phyloP scores from a whole-genome alignment of 2,329 filamentous ascomycete genomes.

The Hymenoscyphus albidus region DNA sequence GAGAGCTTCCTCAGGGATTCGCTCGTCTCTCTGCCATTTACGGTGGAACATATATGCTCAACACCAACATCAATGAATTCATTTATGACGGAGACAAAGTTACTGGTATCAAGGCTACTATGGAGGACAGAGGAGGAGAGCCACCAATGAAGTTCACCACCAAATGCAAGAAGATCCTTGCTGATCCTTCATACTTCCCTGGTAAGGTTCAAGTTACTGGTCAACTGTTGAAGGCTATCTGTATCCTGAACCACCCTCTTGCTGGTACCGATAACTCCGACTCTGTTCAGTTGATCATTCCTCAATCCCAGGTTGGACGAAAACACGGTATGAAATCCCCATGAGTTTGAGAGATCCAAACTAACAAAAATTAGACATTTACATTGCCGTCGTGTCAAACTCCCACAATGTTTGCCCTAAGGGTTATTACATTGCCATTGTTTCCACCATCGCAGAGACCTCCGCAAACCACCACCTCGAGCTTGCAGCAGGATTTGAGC shows the following conservation, averaged over 20 bases:
- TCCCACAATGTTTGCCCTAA: slow-evolving; percentile 98
- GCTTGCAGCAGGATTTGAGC: slow-evolving; percentile 85
- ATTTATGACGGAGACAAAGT: slow-evolving; percentile 81
- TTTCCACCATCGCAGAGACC: slow-evolving; percentile 93
- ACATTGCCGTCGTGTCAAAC: slow-evolving; percentile 91
- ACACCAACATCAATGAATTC: slow-evolving; percentile 89
- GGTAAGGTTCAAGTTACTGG: slow-evolving; percentile 82
- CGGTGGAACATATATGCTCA: slow-evolving; percentile 98
- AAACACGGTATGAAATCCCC: slow-evolving; percentile 69
- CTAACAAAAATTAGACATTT: slow-evolving; percentile 64
- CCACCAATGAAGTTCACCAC: slow-evolving; percentile 87
- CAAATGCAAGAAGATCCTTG: slow-evolving; percentile 92
- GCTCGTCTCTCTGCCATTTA: slow-evolving; percentile 97
- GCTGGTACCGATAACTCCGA: slow-evolving; percentile 85
- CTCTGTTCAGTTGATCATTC: slow-evolving; percentile 93
- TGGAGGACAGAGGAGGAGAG: slow-evolving; percentile 76
- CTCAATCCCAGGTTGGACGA: slow-evolving; percentile 92
- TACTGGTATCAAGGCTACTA: slow-evolving; percentile 94
- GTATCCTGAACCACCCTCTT: slow-evolving; percentile 92
- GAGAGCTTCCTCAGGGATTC: slow-evolving; percentile 95
- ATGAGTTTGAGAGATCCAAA: neutral
- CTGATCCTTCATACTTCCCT: slow-evolving; percentile 95
- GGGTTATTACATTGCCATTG: slow-evolving; percentile 98
- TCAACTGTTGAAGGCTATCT: slow-evolving; percentile 93
- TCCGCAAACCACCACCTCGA: slow-evolving; percentile 92